Evolutionary conservation across 2,329 filamentous ascomycete species (phyloP).

Genomic region (Curvularia hawaiiensis): DNA sequence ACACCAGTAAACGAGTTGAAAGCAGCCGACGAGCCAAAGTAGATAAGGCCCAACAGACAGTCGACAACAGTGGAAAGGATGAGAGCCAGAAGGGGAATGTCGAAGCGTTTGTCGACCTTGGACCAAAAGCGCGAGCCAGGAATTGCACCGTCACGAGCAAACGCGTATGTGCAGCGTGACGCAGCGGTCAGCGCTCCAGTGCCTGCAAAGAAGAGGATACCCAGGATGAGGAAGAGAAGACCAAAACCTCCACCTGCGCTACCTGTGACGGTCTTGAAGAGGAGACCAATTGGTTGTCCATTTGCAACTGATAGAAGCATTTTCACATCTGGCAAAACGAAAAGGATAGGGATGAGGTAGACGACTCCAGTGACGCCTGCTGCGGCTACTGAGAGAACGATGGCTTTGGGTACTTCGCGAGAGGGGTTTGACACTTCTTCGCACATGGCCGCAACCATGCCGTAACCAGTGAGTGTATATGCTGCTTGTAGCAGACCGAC

Average conservation of each 20-base stretch:
- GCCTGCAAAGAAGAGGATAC: slow-evolving; percentile 78
- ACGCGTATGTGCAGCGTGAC: slow-evolving; percentile 75
- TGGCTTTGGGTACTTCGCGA: slow-evolving; percentile 72
- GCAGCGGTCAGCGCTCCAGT: slow-evolving; percentile 76
- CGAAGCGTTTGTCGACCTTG: slow-evolving; percentile 66
- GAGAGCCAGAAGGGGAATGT: slow-evolving; percentile 73
- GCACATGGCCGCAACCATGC: slow-evolving; percentile 74
- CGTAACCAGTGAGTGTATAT: slow-evolving; percentile 68
- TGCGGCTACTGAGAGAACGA: slow-evolving; percentile 70
- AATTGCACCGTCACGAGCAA: slow-evolving; percentile 76
- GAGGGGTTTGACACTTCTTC: slow-evolving; percentile 74
- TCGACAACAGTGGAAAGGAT: slow-evolving; percentile 71
- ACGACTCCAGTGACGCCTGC: slow-evolving; percentile 68
- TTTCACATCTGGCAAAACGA: slow-evolving; percentile 72
- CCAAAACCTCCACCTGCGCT: slow-evolving; percentile 75
- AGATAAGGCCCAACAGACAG: slow-evolving; percentile 75
- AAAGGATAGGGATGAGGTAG: slow-evolving; percentile 76
- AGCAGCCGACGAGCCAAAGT: slow-evolving; percentile 76
- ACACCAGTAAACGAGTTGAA: slow-evolving; percentile 83
- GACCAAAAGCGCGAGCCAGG: slow-evolving; percentile 71
- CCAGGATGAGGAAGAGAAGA: slow-evolving; percentile 75
- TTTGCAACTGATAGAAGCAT: slow-evolving; percentile 68
- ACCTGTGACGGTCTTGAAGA: slow-evolving; percentile 78
- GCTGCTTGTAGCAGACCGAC: slow-evolving; percentile 70
- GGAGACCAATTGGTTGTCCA: slow-evolving; percentile 74